Conservation (phyloP, 2,329 filamentous ascomycete species). For the Fusarium humuli region DNA sequence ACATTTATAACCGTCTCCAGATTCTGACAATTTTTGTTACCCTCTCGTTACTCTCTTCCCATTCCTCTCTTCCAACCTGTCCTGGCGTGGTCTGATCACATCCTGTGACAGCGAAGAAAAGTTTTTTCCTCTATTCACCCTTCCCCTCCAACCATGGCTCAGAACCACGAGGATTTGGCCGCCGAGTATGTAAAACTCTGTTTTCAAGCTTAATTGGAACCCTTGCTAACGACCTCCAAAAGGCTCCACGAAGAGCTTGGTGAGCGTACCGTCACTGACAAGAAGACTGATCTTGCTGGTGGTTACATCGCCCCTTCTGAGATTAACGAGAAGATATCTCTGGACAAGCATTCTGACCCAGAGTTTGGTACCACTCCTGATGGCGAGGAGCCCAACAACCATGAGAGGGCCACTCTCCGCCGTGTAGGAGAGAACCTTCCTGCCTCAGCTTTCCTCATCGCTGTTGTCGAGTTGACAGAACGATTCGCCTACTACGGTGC, state of each 20-base stretch:
- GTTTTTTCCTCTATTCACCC: neutral
- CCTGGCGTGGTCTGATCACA: neutral
- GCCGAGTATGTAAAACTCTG: slow-evolving; percentile 48
- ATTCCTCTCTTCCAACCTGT: slow-evolving; percentile 11
- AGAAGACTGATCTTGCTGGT: slow-evolving; percentile 43
- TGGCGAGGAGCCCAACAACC: slow-evolving; percentile 64
- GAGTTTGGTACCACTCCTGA: slow-evolving; percentile 54
- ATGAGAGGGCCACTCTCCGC: slow-evolving; percentile 62
- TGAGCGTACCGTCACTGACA: slow-evolving; percentile 40
- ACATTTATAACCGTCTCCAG: slow-evolving; percentile 37
- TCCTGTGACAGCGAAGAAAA: slow-evolving; percentile 24
- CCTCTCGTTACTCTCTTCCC: slow-evolving; percentile 7
- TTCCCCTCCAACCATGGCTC: slow-evolving; percentile 46
- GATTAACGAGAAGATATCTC: slow-evolving; percentile 41
- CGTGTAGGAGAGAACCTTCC: slow-evolving; percentile 67
- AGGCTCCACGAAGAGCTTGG: slow-evolving; percentile 48
- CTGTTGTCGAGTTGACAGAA: slow-evolving; percentile 66
- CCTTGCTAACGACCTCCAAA: slow-evolving; percentile 23
- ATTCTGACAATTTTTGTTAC: slow-evolving; percentile 31
- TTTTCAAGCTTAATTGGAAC: slow-evolving; percentile 18
- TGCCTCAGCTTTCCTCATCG: slow-evolving; percentile 66
- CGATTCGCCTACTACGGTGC: slow-evolving; percentile 69
- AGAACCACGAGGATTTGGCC: slow-evolving; percentile 50
- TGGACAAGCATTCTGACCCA: slow-evolving; percentile 43
- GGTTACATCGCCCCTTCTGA: slow-evolving; percentile 42